Conservation (phyloP, 768 basidiomycete species). For the Roridomyces roridus region DNA sequence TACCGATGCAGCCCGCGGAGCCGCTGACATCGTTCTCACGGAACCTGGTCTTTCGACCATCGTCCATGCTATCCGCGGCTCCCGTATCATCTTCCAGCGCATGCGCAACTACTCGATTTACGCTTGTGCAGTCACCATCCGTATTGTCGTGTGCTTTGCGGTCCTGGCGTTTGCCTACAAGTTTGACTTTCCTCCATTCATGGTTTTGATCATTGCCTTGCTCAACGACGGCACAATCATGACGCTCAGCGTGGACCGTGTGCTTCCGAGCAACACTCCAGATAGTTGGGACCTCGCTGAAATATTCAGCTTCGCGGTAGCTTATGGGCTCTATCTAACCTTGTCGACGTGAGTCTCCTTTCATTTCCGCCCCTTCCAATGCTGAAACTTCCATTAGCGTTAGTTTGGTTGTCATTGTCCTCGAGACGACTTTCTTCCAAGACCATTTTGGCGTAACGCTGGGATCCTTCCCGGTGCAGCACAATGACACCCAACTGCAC, state of each 20-base stretch:
- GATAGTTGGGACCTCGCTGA: constrained; percentile 97
- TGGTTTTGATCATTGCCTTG: constrained; percentile 97
- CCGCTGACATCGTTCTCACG: constrained; percentile 96
- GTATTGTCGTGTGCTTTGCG: constrained; percentile 97
- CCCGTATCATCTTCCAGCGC: constrained; percentile 99
- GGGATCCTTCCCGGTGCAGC: constrained; percentile 39
- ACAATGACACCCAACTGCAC: constrained; percentile 79
- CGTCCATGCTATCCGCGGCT: constrained; percentile 97
- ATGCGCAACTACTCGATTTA: constrained; percentile 99
- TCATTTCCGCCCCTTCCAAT: constrained; percentile 18
- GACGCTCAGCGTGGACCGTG: constrained; percentile 96
- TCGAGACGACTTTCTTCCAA: constrained; percentile 90
- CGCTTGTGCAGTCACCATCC: constrained; percentile 93
- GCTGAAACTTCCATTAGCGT: constrained; percentile 49
- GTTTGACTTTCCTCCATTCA: constrained; percentile 99
- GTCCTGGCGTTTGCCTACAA: constrained; percentile 94
- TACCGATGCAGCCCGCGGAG: constrained; percentile 96
- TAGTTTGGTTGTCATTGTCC: constrained; percentile 80
- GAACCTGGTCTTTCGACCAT: constrained; percentile 99
- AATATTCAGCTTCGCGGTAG: constrained; percentile 95
- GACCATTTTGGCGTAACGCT: constrained; percentile 79
- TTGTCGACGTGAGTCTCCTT: constrained; percentile 75
- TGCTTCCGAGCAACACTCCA: constrained; percentile 88
- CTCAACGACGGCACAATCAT: constrained; percentile 99
- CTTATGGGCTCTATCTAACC: constrained; percentile 94